Evolutionary conservation across 495 filamentous ascomycete species (phyloP).

Genomic region (Hypoxylon trugodes): DNA sequence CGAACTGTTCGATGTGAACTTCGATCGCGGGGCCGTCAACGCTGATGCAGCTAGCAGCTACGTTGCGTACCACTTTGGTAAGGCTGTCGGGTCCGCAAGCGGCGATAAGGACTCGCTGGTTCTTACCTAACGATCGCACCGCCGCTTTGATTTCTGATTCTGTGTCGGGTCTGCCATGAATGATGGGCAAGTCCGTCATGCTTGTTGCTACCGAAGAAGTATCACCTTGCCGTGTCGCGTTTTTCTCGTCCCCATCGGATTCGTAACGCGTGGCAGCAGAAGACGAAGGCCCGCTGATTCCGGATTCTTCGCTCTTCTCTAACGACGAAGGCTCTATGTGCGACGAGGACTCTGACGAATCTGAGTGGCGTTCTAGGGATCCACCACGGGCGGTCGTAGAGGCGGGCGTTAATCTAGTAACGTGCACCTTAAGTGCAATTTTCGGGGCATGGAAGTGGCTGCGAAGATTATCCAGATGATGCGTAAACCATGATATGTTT

Average conservation of each 20-base stretch:
- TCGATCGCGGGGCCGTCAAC: slow-evolving; percentile 60
- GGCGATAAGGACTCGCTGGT: slow-evolving; percentile 58
- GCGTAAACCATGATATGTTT: slow-evolving; percentile 61
- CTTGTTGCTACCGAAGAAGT: slow-evolving; percentile 15
- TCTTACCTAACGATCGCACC: slow-evolving; percentile 47
- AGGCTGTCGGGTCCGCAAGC: slow-evolving; percentile 61
- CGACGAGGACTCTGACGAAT: slow-evolving; percentile 21
- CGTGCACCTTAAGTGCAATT: slow-evolving; percentile 57
- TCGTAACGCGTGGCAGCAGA: slow-evolving; percentile 36
- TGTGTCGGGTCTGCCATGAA: slow-evolving; percentile 53
- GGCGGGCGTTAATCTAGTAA: slow-evolving; percentile 44
- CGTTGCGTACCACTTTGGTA: slow-evolving; percentile 58
- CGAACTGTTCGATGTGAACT: slow-evolving; percentile 65
- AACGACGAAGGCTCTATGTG: background rate
- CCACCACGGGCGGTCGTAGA: background rate
- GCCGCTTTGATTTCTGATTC: slow-evolving; percentile 51
- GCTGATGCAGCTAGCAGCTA: slow-evolving; percentile 57
- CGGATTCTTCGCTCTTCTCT: slow-evolving; percentile 14
- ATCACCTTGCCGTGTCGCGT: background rate
- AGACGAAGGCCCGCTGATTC: slow-evolving; percentile 22
- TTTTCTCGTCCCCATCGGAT: slow-evolving; percentile 28
- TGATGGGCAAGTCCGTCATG: slow-evolving; percentile 36
- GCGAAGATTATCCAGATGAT: slow-evolving; percentile 55
- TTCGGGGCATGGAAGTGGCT: slow-evolving; percentile 53
- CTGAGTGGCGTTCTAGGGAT: slow-evolving; percentile 3